Percentiles rank a stretch among this genome's conserved stretches.
phyloP scores from a whole-genome alignment of 352 stramenopile genomes.

The Phytophthora melonis region DNA sequence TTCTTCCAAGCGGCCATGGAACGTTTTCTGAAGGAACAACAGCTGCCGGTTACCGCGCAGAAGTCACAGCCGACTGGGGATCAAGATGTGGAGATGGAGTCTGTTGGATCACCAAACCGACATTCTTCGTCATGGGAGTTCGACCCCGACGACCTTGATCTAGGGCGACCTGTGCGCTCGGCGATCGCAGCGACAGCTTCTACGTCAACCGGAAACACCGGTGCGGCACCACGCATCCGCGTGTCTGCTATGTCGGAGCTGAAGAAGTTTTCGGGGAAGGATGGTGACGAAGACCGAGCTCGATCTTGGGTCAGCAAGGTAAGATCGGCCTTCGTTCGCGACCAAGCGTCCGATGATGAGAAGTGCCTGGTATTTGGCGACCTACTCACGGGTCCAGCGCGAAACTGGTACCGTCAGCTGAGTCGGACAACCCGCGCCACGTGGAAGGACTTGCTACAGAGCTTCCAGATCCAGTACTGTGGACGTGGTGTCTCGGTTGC shows the following conservation, averaged over 20 bases:
- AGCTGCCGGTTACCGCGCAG: not conserved
- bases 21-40: not conserved
- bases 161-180: not conserved
- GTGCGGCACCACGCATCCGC: not conserved
- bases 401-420: not conserved
- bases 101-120: not conserved
- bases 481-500: not conserved
- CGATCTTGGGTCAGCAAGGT: not conserved
- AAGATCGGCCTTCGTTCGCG: not conserved
- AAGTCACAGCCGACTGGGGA: not conserved
- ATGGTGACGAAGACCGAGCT: not conserved
- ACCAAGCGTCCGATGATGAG: not conserved
- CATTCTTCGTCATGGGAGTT: not conserved
- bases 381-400: not conserved
- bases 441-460: not conserved
- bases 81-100: not conserved
- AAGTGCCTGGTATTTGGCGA: not conserved
- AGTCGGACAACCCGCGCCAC: not conserved
- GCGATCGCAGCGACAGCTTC: not conserved
- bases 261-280: not conserved
- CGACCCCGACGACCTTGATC: not conserved
- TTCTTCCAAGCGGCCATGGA: not conserved
- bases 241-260: not conserved
- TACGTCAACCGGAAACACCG: too few species aligned
- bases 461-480: not conserved